These are phyloP conservation scores for Senna siamea DNA, from an alignment of 306 rosid genomes.

Conservation along the genomic window DNA sequence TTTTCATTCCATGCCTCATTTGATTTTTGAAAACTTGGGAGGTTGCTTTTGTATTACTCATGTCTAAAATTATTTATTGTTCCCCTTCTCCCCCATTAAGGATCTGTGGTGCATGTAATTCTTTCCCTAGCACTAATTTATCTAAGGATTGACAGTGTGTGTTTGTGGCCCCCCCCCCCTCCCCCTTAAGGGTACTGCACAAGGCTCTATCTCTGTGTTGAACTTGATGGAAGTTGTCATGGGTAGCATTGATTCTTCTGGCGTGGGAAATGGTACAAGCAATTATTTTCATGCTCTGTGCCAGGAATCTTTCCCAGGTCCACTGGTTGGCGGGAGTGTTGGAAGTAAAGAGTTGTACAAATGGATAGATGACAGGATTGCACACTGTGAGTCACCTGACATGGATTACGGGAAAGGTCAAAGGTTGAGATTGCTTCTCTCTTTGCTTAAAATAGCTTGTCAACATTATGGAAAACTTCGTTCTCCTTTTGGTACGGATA, in stretches of 20 bases:
- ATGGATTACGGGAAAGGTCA: constrained; percentile 70
- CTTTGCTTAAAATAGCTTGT: constrained; percentile 83
- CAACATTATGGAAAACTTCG: constrained; percentile 95
- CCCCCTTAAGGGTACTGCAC: constrained; percentile 56
- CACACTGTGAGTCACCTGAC: constrained; percentile 57
- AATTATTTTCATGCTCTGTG: constrained; percentile 70
- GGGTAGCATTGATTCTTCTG: constrained; percentile 48
- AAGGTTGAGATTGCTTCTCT: constrained; percentile 75
- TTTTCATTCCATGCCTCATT: constrained; percentile 29
- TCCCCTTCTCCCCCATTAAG: background rate
- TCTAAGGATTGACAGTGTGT: too few species aligned
- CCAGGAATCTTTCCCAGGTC: constrained; percentile 91
- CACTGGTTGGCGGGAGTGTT: constrained; percentile 86
- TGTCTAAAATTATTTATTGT: background rate
- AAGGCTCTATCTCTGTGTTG: constrained; percentile 67
- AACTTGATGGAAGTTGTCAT: constrained; percentile 72
- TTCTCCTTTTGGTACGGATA: constrained; percentile 84
- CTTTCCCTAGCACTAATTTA: constrained; percentile 16
- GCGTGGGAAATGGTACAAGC: constrained; percentile 46
- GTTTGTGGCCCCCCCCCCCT: too few species aligned
- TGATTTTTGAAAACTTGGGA: constrained; percentile 19
- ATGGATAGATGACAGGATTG: constrained; percentile 89
- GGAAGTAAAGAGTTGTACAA: constrained; percentile 83
- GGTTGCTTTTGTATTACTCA: background rate
- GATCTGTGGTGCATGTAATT: background rate